phyloP scores from a whole-genome alignment of 2,329 filamentous ascomycete genomes.

The Zymoseptoria ardabiliae region DNA sequence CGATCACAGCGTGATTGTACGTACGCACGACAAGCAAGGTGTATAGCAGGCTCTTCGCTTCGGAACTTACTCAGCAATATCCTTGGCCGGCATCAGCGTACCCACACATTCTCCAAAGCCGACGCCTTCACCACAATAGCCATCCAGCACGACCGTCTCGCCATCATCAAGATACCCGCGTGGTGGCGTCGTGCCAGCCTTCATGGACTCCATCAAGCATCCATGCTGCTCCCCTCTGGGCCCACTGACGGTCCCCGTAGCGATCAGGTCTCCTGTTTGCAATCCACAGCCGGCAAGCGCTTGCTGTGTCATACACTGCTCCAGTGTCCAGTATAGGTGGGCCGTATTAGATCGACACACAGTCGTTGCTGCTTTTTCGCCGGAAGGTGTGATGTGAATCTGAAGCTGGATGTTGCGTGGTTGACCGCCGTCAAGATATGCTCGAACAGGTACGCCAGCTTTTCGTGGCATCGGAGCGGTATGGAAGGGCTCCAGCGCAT shows the following conservation, averaged over 20 bases:
- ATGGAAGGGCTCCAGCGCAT: constrained; percentile 41
- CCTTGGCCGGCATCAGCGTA: constrained; percentile 26
- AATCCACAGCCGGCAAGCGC: constrained; percentile 34
- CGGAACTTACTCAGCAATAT: not conserved
- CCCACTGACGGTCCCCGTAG: constrained; percentile 37
- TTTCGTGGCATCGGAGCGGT: constrained; percentile 14
- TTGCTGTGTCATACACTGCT: constrained; percentile 37
- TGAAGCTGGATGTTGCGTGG: constrained; percentile 21
- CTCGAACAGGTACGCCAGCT: constrained; percentile 7
- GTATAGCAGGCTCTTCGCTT: no score
- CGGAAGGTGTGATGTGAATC: constrained; percentile 14
- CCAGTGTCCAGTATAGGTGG: constrained; percentile 38
- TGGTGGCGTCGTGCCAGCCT: constrained; percentile 29
- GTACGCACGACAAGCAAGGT: no score
- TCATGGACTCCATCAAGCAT: constrained; percentile 37
- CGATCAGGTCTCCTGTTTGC: constrained; percentile 36
- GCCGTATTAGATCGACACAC: constrained; percentile 25
- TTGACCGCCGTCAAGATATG: constrained; percentile 20
- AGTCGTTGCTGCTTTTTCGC: constrained; percentile 4
- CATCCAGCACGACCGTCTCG: constrained; percentile 33
- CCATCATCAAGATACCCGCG: constrained; percentile 35
- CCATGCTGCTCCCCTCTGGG: constrained; percentile 31
- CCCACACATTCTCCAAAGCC: constrained; percentile 38
- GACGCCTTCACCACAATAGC: constrained; percentile 31
- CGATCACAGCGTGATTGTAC: no score